Percentiles rank a stretch among this genome's conserved stretches.
phyloP scores from a whole-genome alignment of 768 basidiomycete species.

The Suillus lakei region DNA sequence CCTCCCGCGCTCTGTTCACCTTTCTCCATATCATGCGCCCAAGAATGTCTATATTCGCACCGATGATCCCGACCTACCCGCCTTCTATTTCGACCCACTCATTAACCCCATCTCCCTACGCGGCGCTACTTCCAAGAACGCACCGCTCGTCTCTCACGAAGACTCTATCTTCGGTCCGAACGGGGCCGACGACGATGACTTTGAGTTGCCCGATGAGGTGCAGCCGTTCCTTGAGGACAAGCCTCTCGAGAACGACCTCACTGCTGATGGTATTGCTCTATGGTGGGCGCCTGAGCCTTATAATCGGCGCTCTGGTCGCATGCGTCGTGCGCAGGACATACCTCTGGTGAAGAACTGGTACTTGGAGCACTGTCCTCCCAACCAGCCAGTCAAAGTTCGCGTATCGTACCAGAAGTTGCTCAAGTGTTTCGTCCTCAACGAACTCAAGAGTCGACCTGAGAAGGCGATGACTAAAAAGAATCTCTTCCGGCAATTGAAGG shows the following conservation, averaged over 20 bases:
- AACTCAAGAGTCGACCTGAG: constrained; percentile 84
- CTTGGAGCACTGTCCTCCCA: constrained; percentile 96
- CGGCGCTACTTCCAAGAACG: constrained; percentile 82
- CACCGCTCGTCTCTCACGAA: constrained; percentile 84
- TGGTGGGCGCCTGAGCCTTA: constrained; percentile 99
- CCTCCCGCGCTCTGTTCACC: constrained; percentile 90
- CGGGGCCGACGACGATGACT: constrained; percentile 83
- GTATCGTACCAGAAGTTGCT: constrained; percentile 99
- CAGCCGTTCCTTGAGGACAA: constrained; percentile 82
- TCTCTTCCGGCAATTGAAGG: constrained; percentile 92
- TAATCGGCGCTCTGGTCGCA: constrained; percentile 87
- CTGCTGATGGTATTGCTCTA: constrained; percentile 94
- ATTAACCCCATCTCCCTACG: constrained; percentile 97
- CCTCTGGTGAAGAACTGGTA: constrained; percentile 99
- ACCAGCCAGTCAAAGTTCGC: constrained; percentile 95
- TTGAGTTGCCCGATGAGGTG: constrained; percentile 79
- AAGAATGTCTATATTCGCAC: constrained; percentile 99
- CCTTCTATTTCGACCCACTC: constrained; percentile 98
- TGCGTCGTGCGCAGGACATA: constrained; percentile 92
- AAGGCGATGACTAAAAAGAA: constrained; percentile 99
- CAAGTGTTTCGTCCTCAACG: constrained; percentile 95
- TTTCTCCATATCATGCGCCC: constrained; percentile 89
- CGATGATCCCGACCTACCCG: constrained; percentile 98
- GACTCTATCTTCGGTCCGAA: constrained; percentile 92
- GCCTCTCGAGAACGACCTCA: constrained; percentile 85